Conservation (phyloP, 2,329 filamentous ascomycete species). For the Ciborinia camelliae region DNA sequence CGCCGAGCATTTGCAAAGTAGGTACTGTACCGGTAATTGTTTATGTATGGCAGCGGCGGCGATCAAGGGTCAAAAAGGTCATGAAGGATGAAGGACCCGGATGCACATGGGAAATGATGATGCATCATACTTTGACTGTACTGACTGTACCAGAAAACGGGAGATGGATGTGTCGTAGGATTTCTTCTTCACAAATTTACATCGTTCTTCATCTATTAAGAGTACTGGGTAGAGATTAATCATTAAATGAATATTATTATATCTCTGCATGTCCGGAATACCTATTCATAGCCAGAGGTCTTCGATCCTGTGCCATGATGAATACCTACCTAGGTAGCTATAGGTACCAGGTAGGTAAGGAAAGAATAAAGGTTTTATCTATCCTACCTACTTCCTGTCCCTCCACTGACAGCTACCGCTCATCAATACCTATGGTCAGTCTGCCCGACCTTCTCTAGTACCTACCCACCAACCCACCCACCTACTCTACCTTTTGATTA, state of each 20-base stretch:
- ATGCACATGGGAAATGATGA: neutral
- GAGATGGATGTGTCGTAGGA: neutral
- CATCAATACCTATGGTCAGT: neutral
- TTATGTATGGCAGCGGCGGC: neutral
- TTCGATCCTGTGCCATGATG: no score
- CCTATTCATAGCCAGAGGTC: no score
- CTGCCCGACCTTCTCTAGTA: neutral
- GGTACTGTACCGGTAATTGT: no score
- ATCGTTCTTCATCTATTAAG: neutral
- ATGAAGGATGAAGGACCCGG: constrained; percentile 6
- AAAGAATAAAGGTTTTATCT: neutral
- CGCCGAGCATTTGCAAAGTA: neutral
- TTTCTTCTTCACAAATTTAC: neutral
- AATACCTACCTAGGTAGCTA: no score
- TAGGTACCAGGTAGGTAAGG: no score
- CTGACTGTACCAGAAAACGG: neutral
- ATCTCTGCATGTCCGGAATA: neutral
- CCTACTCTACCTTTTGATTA: neutral
- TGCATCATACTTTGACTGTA: no score
- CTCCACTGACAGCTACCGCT: neutral
- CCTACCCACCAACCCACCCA: no score
- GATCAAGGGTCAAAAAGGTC: neutral
- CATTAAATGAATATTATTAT: neutral
- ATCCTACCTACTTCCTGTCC: neutral
- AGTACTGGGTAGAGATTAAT: no score